Conservation (phyloP, 192 early-diverging fungal species). For the Coemansia sp. region DNA sequence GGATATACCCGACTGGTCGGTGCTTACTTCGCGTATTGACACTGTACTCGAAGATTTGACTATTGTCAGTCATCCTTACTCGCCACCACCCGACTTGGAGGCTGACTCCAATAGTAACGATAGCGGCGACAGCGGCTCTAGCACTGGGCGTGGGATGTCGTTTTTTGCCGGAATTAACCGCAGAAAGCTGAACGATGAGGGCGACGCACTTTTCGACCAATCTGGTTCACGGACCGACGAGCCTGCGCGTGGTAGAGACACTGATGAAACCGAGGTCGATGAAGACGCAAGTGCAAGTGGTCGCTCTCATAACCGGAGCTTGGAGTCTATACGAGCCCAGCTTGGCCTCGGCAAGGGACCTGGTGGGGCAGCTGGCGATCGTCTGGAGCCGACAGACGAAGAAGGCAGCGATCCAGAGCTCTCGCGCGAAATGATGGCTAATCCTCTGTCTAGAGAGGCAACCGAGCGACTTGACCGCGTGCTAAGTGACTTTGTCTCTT, state of each 20-base stretch:
- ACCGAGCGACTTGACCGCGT: slow-evolving; percentile 39
- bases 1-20: slow-evolving; percentile 50
- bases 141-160: slow-evolving; percentile 33
- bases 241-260: neutral
- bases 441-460: slow-evolving; percentile 37
- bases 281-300: slow-evolving; percentile 10
- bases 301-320: slow-evolving; percentile 10
- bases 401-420: slow-evolving; percentile 36
- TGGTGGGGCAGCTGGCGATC: slow-evolving; percentile 16
- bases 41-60: slow-evolving; percentile 50
- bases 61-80: slow-evolving; percentile 52
- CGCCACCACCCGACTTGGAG: slow-evolving; percentile 47
- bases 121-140: slow-evolving; percentile 6
- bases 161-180: slow-evolving; percentile 49
- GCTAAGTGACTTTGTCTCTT: slow-evolving; percentile 29
- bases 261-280: slow-evolving; percentile 10
- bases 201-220: slow-evolving; percentile 26
- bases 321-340: slow-evolving; percentile 20
- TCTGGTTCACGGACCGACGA: slow-evolving; percentile 3
- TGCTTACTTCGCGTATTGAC: slow-evolving; percentile 47
- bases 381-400: slow-evolving; percentile 19
- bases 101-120: neutral
- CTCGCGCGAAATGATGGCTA: slow-evolving; percentile 55
- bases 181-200: slow-evolving; percentile 24
- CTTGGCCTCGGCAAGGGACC: slow-evolving; percentile 15